These are phyloP conservation scores for Sarcodon sp. DNA, from an alignment of 768 basidiomycete species.

Conservation along the genomic window DNA sequence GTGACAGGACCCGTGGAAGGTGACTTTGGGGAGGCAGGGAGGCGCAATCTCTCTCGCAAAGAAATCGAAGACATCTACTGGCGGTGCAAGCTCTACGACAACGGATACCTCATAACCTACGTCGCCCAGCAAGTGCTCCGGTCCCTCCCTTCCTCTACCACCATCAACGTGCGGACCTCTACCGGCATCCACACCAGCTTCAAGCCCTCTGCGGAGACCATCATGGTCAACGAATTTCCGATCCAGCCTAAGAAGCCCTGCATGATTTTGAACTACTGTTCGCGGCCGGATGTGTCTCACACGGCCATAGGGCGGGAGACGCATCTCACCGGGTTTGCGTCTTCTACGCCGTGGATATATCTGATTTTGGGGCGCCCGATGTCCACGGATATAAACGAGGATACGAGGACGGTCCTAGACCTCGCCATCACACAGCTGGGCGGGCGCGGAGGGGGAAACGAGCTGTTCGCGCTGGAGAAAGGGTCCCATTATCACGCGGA, in stretches of 20 bases:
- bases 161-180: constrained; percentile 8
- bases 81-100: constrained; percentile 11
- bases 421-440: constrained; percentile 8
- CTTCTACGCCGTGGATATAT: constrained; percentile 8
- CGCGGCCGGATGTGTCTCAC: constrained; percentile 5
- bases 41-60: constrained; percentile 5
- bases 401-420: constrained; percentile 9
- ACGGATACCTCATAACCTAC: constrained; percentile 8
- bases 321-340: constrained; percentile 7
- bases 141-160: constrained; percentile 8
- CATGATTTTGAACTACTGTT: constrained; percentile 7
- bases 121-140: constrained; percentile 10
- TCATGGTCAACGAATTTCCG: constrained; percentile 7
- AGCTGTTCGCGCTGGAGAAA: constrained; percentile 11
- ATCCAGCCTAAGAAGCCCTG: constrained; percentile 6
- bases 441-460: constrained; percentile 8
- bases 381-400: constrained; percentile 5
- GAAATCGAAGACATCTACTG: constrained; percentile 12
- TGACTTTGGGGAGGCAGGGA: constrained; percentile 5
- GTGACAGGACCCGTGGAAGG: background rate
- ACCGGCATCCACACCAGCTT: constrained; percentile 6
- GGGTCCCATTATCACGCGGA: constrained; percentile 8
- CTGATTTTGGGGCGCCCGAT: constrained; percentile 7
- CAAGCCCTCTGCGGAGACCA: constrained; percentile 4
- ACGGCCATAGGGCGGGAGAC: constrained; percentile 4